Base-by-base conservation (phyloP, 2,329 filamentous ascomycete species). In the Cladosporium cucumerinum region DNA sequence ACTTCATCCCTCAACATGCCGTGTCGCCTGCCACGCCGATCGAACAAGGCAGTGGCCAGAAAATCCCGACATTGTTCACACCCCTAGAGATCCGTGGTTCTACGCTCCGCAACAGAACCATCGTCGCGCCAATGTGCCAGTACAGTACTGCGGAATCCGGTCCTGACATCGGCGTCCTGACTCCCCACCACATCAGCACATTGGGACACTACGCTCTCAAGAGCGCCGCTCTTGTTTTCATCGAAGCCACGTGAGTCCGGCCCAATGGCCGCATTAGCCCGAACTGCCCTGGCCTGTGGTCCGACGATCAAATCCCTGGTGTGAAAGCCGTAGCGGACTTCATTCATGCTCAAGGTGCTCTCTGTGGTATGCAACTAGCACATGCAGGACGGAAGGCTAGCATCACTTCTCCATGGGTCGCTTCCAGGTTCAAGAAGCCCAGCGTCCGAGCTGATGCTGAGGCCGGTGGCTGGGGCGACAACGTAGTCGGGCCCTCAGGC, bases 181-280 rank as follows among this genome's bases (percentile, higher is more conserved):
- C 90, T 85, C 90, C 74, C 18, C 97, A 88, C 84, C 92, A 97
- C 75, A 81, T 96, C 61, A 87, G 92, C 36, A 93, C 96, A 73
- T 82, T 94, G 18, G 91, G 92, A 64, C 88, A 91, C 67, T 93
- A 92, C 69, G 85, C 91, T 21, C 82, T 89, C 63, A 87, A 89
- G 67, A 93, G 93, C 18, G 88, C 90, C 0, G 89, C 86, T 0
- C 81, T 96, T 16, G 81, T 89, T 57, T 86, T 93, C 67, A 83
- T 93, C 65, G 93, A 97, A 80, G 92, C 92, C 39, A 92, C 90
- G 0, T 82, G 87, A 30, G 90, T 96, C 0, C 81, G 86, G n/a
- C 79, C 91, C 7, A 88, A 93, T 69, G 93, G 93, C 23, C 86
- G 93, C 63, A 96, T 96, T 79, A 89, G 89, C 1, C 91, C 92